Percentiles rank a stretch among this genome's conserved stretches.
phyloP scores from a whole-genome alignment of 306 rosid genomes.

The Rosa lucieae region DNA sequence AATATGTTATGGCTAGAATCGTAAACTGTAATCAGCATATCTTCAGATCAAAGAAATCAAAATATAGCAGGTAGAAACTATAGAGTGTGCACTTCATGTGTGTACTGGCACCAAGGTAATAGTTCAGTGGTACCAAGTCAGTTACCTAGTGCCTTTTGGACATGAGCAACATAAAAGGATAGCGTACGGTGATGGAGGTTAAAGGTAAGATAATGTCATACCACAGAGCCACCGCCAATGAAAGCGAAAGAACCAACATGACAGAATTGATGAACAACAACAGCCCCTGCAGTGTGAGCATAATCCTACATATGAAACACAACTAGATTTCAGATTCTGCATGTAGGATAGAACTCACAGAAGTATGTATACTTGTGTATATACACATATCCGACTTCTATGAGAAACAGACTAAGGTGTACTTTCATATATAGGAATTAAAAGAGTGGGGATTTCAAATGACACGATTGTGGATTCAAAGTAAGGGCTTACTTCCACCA shows the following conservation, averaged over 20 bases:
- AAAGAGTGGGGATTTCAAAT: background rate
- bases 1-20: slow-evolving; percentile 24
- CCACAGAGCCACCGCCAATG: slow-evolving; percentile 94
- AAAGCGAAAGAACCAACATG: slow-evolving; percentile 83
- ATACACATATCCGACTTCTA: background rate
- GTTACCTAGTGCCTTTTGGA: background rate
- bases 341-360: slow-evolving; percentile 8
- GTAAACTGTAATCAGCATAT: slow-evolving; percentile 9
- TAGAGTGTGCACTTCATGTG: background rate
- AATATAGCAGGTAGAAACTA: background rate
- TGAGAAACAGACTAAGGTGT: background rate
- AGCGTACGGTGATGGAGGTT: background rate
- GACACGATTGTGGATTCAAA: background rate
- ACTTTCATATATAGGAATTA: background rate
- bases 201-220: slow-evolving; percentile 35
- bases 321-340: slow-evolving; percentile 16
- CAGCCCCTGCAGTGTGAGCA: slow-evolving; percentile 86
- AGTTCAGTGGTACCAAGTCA: background rate
- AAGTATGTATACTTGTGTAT: background rate
- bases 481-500: slow-evolving; percentile 66
- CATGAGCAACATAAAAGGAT: slow-evolving; percentile 5
- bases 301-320: slow-evolving; percentile 59
- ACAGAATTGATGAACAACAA: slow-evolving; percentile 87
- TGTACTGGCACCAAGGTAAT: slow-evolving; percentile 1
- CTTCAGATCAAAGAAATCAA: background rate